Conservation (phyloP, 2,329 filamentous ascomycete species). For the Nemania sp. region DNA sequence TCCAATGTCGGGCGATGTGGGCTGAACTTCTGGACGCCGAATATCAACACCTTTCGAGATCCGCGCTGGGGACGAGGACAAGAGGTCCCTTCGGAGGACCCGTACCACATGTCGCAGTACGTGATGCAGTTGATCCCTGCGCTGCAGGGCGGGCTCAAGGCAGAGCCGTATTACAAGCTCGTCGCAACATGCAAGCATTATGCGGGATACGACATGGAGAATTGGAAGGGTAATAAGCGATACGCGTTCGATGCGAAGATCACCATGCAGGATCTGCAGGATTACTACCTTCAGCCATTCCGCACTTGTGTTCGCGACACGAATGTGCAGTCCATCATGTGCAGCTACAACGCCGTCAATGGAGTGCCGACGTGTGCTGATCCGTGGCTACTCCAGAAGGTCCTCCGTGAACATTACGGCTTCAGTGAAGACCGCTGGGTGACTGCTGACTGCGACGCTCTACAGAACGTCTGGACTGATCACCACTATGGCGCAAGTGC, state of each 20-base stretch:
- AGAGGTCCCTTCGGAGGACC: conserved; percentile 63
- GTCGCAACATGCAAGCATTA: conserved; percentile 64
- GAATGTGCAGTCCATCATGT: conserved; percentile 61
- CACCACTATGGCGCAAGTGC: conserved; percentile 44
- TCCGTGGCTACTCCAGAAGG: conserved; percentile 59
- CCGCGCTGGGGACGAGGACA: conserved; percentile 65
- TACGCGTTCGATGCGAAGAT: conserved; percentile 61
- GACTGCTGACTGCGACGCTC: conserved; percentile 66
- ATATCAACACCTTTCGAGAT: conserved; percentile 67
- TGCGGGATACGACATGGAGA: conserved; percentile 60
- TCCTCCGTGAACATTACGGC: conserved; percentile 66
- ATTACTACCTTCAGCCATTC: conserved; percentile 70
- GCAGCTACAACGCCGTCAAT: conserved; percentile 66
- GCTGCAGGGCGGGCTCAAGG: conserved; percentile 46
- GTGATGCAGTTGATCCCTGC: conserved; percentile 57
- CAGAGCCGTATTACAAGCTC: conserved; percentile 42
- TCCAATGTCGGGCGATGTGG: conserved; percentile 61
- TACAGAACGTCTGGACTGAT: conserved; percentile 57
- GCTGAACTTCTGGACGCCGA: conserved; percentile 66
- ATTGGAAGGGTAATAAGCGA: conserved; percentile 47
- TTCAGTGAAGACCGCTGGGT: conserved; percentile 66
- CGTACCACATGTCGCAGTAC: conserved; percentile 54
- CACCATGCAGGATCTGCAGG: conserved; percentile 62
- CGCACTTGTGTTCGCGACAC: conserved; percentile 62
- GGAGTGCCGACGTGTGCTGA: conserved; percentile 67